These are phyloP conservation scores for Turritis glabra DNA, from an alignment of 345 rosid genomes.

Conservation along the genomic window DNA sequence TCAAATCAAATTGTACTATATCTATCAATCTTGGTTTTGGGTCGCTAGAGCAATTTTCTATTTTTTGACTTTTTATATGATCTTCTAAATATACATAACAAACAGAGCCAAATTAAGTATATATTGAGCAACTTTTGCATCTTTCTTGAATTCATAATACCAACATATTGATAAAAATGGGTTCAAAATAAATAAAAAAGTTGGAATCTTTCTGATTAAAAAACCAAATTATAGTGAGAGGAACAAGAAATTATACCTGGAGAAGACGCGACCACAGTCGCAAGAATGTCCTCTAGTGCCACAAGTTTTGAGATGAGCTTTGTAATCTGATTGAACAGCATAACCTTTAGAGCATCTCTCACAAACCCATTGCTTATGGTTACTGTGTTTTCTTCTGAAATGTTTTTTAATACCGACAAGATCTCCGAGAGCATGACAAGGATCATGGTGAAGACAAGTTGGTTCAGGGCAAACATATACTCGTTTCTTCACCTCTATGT, in stretches of 20 bases:
- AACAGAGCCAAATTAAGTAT: conserved; percentile 11
- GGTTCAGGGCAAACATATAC: conserved; percentile 85
- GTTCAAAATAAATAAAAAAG: neutral
- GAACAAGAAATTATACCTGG: conserved; percentile 54
- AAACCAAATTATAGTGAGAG: neutral
- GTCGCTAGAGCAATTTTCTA: conserved; percentile 13
- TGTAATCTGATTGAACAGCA: conserved; percentile 88
- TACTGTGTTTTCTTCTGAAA: conserved; percentile 75
- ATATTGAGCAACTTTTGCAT: neutral
- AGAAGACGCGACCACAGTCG: conserved; percentile 90
- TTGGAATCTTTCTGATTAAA: conserved; percentile 14
- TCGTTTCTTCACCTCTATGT: conserved; percentile 64
- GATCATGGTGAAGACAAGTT: conserved; percentile 78
- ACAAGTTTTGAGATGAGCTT: conserved; percentile 88
- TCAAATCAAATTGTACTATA: conserved; percentile 38
- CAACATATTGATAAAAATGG: conserved; percentile 7
- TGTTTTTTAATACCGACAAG: conserved; percentile 86
- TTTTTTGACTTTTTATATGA: conserved; percentile 14
- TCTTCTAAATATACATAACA: conserved; percentile 11
- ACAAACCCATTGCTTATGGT: conserved; percentile 82
- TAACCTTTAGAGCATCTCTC: conserved; percentile 78
- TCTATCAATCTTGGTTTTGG: conserved; percentile 16
- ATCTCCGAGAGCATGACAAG: conserved; percentile 85
- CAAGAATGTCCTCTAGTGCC: conserved; percentile 90
- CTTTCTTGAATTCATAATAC: conserved; percentile 8